phyloP scores from a whole-genome alignment of 192 early-diverging fungal species.

The Coemansia sp. region DNA sequence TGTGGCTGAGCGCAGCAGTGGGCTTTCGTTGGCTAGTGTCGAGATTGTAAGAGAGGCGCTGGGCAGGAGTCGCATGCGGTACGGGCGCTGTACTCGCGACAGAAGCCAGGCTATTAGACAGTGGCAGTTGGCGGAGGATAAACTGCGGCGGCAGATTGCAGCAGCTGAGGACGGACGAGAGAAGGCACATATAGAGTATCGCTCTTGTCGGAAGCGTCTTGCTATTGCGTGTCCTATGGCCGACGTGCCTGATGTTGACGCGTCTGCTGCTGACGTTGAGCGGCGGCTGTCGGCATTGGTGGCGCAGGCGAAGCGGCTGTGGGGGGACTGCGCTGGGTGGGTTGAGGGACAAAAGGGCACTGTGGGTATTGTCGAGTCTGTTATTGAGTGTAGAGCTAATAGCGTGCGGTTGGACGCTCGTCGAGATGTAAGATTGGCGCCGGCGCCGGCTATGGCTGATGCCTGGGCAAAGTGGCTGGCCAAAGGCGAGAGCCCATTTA shows the following conservation, averaged over 20 bases:
- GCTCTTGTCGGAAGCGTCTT: constrained; percentile 24
- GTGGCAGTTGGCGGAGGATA: constrained; percentile 22
- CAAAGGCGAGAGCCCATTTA: constrained; percentile 9
- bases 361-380: constrained; percentile 20
- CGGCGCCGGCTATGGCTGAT: constrained; percentile 33
- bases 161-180: neutral
- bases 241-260: constrained; percentile 24
- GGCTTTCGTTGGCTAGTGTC: neutral
- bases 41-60: neutral
- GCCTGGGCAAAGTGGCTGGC: constrained; percentile 51
- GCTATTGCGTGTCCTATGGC: neutral
- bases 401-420: constrained; percentile 30
- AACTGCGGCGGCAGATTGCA: constrained; percentile 2
- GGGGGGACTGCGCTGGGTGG: constrained; percentile 37
- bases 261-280: constrained; percentile 16
- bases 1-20: neutral
- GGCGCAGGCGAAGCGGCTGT: constrained; percentile 28
- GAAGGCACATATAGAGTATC: constrained; percentile 16
- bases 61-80: constrained; percentile 23
- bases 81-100: constrained; percentile 42
- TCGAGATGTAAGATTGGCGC: constrained; percentile 33
- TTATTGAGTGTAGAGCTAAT: constrained; percentile 33
- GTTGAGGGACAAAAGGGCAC: constrained; percentile 11
- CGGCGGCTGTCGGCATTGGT: constrained; percentile 12
- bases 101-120: constrained; percentile 24